Conservation (phyloP, 1,139 yeast species). For the Candida neerlandica region DNA sequence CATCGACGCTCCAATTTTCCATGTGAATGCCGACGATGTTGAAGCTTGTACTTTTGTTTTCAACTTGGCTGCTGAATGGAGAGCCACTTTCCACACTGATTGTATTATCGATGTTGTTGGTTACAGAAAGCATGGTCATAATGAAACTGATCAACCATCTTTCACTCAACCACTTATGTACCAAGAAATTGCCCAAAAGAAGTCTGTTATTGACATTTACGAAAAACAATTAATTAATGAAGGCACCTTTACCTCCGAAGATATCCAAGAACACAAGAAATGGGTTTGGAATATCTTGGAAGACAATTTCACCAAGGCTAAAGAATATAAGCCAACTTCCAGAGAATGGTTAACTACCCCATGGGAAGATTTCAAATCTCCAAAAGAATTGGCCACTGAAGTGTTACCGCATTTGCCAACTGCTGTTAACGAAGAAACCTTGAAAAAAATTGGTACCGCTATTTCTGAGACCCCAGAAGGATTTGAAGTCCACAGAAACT, state of each 20-base stretch:
- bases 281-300: slow-evolving; percentile 98
- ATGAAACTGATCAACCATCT: slow-evolving; percentile 98
- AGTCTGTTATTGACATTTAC: slow-evolving; percentile 85
- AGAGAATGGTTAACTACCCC: slow-evolving; percentile 99
- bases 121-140: slow-evolving; percentile 98
- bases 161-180: slow-evolving; percentile 99
- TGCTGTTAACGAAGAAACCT: slow-evolving; percentile 70
- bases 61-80: slow-evolving; percentile 98
- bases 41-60: slow-evolving; percentile 91
- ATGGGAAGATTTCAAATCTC: slow-evolving; percentile 99
- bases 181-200: slow-evolving; percentile 84
- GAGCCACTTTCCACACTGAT: slow-evolving; percentile 94
- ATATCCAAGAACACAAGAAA: slow-evolving; percentile 92
- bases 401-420: slow-evolving; percentile 96
- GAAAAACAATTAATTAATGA: slow-evolving; percentile 77
- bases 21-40: slow-evolving; percentile 96
- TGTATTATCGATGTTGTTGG: slow-evolving; percentile 97
- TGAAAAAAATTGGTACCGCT: slow-evolving; percentile 76
- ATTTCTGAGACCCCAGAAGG: slow-evolving; percentile 86
- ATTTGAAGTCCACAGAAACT: slow-evolving; percentile 90
- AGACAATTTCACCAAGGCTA: slow-evolving; percentile 82
- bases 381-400: slow-evolving; percentile 95
- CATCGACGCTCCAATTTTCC: slow-evolving; percentile 97
- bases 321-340: slow-evolving; percentile 87
- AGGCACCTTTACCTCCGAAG: slow-evolving; percentile 86